A percentile compares a stretch with the other conserved stretches of the same genome.
Conservation (phyloP, 176 grass and related monocot species). For the Eragrostis curvula region DNA sequence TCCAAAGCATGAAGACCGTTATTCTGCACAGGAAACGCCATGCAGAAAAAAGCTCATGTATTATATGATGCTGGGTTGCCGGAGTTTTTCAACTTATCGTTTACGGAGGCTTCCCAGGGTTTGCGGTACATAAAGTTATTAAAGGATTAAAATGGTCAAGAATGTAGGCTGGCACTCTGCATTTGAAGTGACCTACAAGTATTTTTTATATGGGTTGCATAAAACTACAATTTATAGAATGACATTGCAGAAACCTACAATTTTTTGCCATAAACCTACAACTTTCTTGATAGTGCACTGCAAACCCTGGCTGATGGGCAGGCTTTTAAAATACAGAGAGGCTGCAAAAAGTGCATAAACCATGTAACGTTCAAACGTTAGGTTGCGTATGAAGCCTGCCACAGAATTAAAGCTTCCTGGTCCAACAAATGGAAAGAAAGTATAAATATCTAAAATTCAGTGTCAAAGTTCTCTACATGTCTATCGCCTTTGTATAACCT, state of each 20-base stretch:
- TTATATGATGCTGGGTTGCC: neutral
- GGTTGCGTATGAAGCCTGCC: neutral
- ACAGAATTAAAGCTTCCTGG: neutral
- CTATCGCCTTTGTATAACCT: neutral
- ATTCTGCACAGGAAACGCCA: conserved; percentile 18
- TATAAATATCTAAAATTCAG: neutral
- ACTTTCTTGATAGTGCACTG: no score
- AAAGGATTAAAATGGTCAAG: neutral
- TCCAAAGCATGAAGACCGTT: conserved; percentile 5
- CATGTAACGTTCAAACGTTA: neutral
- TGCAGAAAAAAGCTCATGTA: neutral
- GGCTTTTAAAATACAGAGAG: no score
- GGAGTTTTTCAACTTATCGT: conserved; percentile 26
- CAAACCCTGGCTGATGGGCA: no score
- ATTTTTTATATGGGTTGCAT: no score
- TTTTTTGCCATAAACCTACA: no score
- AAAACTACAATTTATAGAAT: no score
- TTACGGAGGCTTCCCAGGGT: neutral
- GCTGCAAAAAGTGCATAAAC: no score
- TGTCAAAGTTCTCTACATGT: conserved; percentile 4
- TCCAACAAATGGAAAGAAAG: neutral
- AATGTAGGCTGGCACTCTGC: neutral
- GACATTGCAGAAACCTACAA: no score
- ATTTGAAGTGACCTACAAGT: neutral
- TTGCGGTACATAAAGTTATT: conserved; percentile 16